Evolutionary conservation across 176 grass and related monocot species (phyloP).

Genomic region (Pharus latifolius): DNA sequence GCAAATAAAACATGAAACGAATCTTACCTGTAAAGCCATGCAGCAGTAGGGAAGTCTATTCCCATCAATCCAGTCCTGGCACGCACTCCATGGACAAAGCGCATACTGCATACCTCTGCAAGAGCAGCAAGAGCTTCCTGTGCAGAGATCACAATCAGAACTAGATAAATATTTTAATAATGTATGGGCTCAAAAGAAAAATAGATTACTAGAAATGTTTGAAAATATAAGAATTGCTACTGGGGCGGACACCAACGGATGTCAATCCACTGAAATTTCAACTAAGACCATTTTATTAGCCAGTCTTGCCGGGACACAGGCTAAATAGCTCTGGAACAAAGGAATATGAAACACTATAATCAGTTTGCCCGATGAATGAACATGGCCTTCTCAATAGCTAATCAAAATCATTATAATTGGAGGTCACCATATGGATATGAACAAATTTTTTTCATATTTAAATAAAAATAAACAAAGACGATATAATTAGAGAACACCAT

Average conservation of each 20-base stretch:
- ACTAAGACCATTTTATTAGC: neutral
- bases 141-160: slow-evolving; percentile 20
- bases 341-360: too few relatives aligned
- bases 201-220: neutral
- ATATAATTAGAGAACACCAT: too few relatives aligned
- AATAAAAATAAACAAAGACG: too few relatives aligned
- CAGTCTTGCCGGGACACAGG: neutral
- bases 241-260: neutral
- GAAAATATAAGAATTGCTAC: neutral
- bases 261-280: neutral
- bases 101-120: slow-evolving; percentile 85
- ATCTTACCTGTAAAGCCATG: slow-evolving; percentile 72
- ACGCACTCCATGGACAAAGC: slow-evolving; percentile 81
- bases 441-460: too few relatives aligned
- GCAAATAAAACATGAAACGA: neutral
- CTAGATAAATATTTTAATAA: slow-evolving; percentile 8
- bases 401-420: too few relatives aligned
- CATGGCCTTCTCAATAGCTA: too few relatives aligned
- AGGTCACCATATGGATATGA: too few relatives aligned
- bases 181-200: neutral
- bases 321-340: too few relatives aligned
- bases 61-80: slow-evolving; percentile 78
- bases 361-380: too few relatives aligned
- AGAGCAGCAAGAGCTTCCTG: slow-evolving; percentile 72
- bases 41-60: slow-evolving; percentile 85